A percentile compares a stretch with the other conserved stretches of the same genome.
phyloP scores from a whole-genome alignment of 2,329 filamentous ascomycete genomes.

The Diplodia corticola region DNA sequence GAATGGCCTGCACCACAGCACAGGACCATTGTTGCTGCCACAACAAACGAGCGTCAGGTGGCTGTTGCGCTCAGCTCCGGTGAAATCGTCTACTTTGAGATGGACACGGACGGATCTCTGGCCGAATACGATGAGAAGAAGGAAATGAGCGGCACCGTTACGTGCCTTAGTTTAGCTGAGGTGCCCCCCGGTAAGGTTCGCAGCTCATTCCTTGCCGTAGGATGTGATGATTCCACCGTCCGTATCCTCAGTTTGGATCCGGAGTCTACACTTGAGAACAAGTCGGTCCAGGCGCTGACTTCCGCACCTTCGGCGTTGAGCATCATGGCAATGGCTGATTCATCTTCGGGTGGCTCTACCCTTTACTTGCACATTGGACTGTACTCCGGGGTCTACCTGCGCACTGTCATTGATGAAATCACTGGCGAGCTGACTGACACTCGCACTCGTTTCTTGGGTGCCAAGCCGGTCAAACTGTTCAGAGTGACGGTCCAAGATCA shows the following conservation, averaged over 20 bases:
- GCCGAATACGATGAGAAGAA: slow-evolving; percentile 93
- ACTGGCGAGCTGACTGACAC: slow-evolving; percentile 96
- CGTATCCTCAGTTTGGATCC: slow-evolving; percentile 88
- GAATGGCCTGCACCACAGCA: slow-evolving; percentile 95
- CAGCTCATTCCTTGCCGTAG: slow-evolving; percentile 92
- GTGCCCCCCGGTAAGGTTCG: slow-evolving; percentile 86
- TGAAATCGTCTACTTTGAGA: slow-evolving; percentile 97
- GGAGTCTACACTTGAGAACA: slow-evolving; percentile 86
- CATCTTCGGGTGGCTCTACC: slow-evolving; percentile 81
- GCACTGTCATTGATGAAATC: slow-evolving; percentile 91
- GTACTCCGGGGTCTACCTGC: slow-evolving; percentile 91
- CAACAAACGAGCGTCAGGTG: slow-evolving; percentile 90
- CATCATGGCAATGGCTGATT: slow-evolving; percentile 95
- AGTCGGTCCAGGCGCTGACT: slow-evolving; percentile 90
- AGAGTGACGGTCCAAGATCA: slow-evolving; percentile 85
- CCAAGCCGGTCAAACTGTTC: slow-evolving; percentile 86
- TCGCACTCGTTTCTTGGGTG: slow-evolving; percentile 88
- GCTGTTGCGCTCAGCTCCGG: slow-evolving; percentile 92
- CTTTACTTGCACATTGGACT: slow-evolving; percentile 95
- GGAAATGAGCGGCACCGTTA: slow-evolving; percentile 93
- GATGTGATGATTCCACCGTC: slow-evolving; percentile 95
- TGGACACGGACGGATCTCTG: slow-evolving; percentile 86
- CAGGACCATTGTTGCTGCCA: slow-evolving; percentile 89
- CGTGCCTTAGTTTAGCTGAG: slow-evolving; percentile 87
- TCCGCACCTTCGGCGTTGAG: slow-evolving; percentile 84